Base-by-base conservation (phyloP, 2,329 filamentous ascomycete genomes). In the Emergomyces orientalis region DNA sequence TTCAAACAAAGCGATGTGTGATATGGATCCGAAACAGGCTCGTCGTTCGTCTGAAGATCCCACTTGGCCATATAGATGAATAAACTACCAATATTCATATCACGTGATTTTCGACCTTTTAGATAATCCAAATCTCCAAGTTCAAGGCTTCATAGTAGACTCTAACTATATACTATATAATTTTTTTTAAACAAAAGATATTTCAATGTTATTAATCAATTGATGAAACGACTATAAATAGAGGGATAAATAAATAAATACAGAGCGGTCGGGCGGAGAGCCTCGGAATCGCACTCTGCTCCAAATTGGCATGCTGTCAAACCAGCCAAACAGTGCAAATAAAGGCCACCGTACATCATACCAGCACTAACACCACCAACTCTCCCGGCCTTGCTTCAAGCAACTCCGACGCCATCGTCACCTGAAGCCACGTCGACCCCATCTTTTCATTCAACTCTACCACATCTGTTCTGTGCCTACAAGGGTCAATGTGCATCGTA, bases 341-440 rank as follows among this genome's bases (percentile, higher is more conserved):
- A 58, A 63, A 63, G 62, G 62, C 62, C 62, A 63, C 62, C 62
- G 62, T 63, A 56, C 59, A 49, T 59, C 58, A 49, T 57, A 51
- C 14, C 27, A 54, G 22, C 60, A 59, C 51, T 22, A 60, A 30
- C 62, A 43, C 11, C 37, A 45, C 37, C 41, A 43, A 43, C 22
- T 45, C 30, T 45, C 39, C 56, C 14, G 25, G 32, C 22, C 32
- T 25, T 41, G n/a, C 22, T 22, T 3, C 56, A 32, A 27, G 14
- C 22, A 45, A 9, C 51, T 8, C 52, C 52, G 32, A 11, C 19
- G 14, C 52, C 52, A 34, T 55, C 32, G 2, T 13, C 47, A 1
- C 34, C 27, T 56, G 54, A 56, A 39, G 34, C 54, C 34, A 56
- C 54, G 34, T 59, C 56, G 39, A 45, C 39, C 39, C 37, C 22